Percentiles rank a stretch among this genome's conserved stretches.
phyloP scores from a whole-genome alignment of 1,139 yeast species.

The Blastobotrys illinoisensis region DNA sequence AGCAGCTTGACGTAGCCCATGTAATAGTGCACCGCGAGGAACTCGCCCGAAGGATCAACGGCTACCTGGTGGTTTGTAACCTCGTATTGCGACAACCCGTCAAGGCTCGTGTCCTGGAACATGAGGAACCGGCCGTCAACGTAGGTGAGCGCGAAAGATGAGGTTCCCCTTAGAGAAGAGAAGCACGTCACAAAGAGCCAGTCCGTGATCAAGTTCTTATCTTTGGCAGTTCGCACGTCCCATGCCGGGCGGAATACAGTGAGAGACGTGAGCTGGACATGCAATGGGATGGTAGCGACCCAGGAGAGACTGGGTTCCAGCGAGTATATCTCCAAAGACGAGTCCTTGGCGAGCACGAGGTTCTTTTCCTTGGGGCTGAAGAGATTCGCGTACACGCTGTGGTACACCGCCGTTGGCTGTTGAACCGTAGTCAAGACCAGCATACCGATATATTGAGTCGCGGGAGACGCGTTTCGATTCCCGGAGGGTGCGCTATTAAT shows the following conservation, averaged over 20 bases:
- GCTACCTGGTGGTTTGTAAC: not conserved
- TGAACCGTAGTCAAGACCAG: constrained; percentile 10
- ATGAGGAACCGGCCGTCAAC: not conserved
- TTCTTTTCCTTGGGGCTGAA: constrained; percentile 6
- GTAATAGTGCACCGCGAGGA: not conserved
- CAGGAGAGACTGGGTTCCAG: constrained; percentile 13
- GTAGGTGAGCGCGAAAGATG: not conserved
- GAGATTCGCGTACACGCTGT: constrained; percentile 8
- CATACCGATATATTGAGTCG: not conserved
- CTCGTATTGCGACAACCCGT: not conserved
- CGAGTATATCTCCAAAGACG: constrained; percentile 10
- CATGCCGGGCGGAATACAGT: constrained; percentile 12
- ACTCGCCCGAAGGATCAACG: not conserved
- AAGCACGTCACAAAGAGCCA: constrained; percentile 11
- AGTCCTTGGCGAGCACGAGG: constrained; percentile 13
- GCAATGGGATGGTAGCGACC: constrained; percentile 13
- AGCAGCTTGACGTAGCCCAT: not conserved
- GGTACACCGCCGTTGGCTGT: constrained; percentile 8
- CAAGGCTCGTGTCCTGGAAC: not conserved
- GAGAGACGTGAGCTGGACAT: constrained; percentile 12
- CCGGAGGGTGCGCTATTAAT: not conserved
- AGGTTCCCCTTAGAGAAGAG: not conserved
- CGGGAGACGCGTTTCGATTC: not conserved
- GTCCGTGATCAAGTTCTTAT: constrained; percentile 9
- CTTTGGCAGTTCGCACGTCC: not conserved